Percentiles rank a stretch among this genome's conserved stretches.
phyloP scores from a whole-genome alignment of 2,329 filamentous ascomycete genomes.

The Scolecobasidium constrictum region DNA sequence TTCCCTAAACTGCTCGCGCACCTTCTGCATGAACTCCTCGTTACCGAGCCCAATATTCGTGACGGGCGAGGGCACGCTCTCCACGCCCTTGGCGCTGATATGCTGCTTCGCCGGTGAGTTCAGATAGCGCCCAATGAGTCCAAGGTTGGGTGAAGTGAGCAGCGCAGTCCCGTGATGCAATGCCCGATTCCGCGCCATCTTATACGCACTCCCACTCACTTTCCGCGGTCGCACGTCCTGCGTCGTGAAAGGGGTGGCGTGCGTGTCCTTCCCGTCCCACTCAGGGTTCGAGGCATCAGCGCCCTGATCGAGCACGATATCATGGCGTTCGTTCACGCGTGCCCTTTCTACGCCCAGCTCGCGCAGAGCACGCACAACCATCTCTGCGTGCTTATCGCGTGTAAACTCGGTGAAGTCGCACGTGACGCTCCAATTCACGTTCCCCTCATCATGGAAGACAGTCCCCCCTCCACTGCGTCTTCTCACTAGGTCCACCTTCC shows the following conservation, averaged over 20 bases:
- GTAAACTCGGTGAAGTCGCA: constrained; percentile 68
- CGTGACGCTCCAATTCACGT: constrained; percentile 91
- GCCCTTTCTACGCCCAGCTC: constrained; percentile 47
- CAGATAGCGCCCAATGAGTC: constrained; percentile 57
- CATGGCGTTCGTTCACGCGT: constrained; percentile 80
- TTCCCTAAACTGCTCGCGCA: constrained; percentile 47
- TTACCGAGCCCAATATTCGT: constrained; percentile 59
- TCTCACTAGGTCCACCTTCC: constrained; percentile 56
- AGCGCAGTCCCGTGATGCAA: constrained; percentile 92
- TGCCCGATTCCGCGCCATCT: constrained; percentile 68
- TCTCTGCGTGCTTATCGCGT: constrained; percentile 77
- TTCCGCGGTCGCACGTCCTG: constrained; percentile 44
- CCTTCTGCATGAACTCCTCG: constrained; percentile 29
- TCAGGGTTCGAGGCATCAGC: constrained; percentile 15
- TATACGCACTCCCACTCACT: constrained; percentile 90
- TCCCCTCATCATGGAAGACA: constrained; percentile 88
- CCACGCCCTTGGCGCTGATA: constrained; percentile 74
- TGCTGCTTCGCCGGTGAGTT: constrained; percentile 66
- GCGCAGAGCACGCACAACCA: constrained; percentile 78
- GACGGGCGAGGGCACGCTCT: constrained; percentile 79
- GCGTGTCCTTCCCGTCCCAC: constrained; percentile 28
- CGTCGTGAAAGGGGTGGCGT: constrained; percentile 32
- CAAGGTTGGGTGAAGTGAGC: constrained; percentile 64
- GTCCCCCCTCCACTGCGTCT: constrained; percentile 81
- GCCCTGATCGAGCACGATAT: constrained; percentile 67